Percentiles rank a stretch among this genome's conserved stretches.
Conservation (phyloP, 352 stramenopile species). For the Phytopythium cucurbitacearum region DNA sequence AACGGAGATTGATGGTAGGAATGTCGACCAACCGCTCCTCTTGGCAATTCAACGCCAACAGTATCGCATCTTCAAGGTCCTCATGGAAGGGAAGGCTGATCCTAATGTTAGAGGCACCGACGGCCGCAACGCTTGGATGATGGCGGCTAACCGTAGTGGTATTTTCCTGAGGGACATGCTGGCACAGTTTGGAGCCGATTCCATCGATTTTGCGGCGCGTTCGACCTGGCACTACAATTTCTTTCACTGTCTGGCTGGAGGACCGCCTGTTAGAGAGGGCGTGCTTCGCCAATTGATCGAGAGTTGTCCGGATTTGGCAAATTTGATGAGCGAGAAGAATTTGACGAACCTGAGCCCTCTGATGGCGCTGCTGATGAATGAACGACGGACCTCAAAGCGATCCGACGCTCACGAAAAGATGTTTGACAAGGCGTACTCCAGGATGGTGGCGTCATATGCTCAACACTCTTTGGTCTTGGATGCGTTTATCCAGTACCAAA, state of each 20-base stretch:
- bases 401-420: constrained; percentile 18
- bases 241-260: constrained; percentile 28
- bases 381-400: constrained; percentile 13
- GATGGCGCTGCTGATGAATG: constrained; percentile 29
- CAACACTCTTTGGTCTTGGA: constrained; percentile 27
- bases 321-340: constrained; percentile 49
- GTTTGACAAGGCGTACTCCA: constrained; percentile 30
- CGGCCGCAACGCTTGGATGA: constrained; percentile 54
- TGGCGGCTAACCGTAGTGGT: constrained; percentile 20
- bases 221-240: constrained; percentile 20
- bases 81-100: constrained; percentile 40
- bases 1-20: constrained; percentile 25
- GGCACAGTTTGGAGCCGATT: constrained; percentile 16
- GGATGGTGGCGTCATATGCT: constrained; percentile 44
- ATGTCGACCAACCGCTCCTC: constrained; percentile 42
- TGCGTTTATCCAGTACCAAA: constrained; percentile 23
- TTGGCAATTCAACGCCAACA: constrained; percentile 48
- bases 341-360: constrained; percentile 27
- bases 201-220: neutral
- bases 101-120: constrained; percentile 24
- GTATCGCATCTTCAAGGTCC: constrained; percentile 34
- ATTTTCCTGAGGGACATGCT: constrained; percentile 32
- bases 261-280: neutral
- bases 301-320: constrained; percentile 20
- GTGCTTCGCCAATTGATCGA: neutral